Base-by-base conservation (phyloP, 1,284 basidiomycete species). In the Phellopilus nigrolimitatus region DNA sequence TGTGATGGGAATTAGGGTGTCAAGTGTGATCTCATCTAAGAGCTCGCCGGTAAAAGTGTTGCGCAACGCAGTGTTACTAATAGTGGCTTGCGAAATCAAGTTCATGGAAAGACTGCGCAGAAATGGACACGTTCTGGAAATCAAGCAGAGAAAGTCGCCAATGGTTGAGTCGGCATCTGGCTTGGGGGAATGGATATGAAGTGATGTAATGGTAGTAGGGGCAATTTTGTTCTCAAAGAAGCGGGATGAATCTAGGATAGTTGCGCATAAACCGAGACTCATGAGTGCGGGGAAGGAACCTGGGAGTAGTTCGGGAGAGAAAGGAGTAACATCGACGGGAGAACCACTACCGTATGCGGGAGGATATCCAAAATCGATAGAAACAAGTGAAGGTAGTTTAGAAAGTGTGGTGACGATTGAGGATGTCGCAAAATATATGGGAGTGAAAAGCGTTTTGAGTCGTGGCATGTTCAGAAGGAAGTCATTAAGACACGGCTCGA, bases 211-310 rank as follows among this genome's bases (percentile, higher is more conserved):
- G 46, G 73, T 73, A 3, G 61, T 59, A 0, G 82, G 80, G 0
- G 73, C 68, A 49, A 70, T 75, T 3, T 64, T 60, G 2, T 62
- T 61, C n/a, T 65, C 62, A 38, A 83, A 62, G 62, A 84, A 78
- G 3, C 59, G 62, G 2, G 71, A 64, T n/a, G 75, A 65, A 49
- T 78, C 70, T 3, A 64, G 61, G 15, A 81, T 65, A 15, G 64
- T 59, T 2, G 68, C 69, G 30, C 72, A 73, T 30, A 80, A 58
- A 3, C 71, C 75, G 34, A 82, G 67, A 51, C 82, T 79, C 59
- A 66, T 71, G 4, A 86, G 67, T 0, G 68, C 63, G 0, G 77
- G 78, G 60, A 84, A 86, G 0, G 77, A 71, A 17, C 72, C 76
- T 53, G 74, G 68, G 19, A 62, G 40, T 10, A 81, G 63, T 2